Evolutionary conservation across 306 rosid genomes (phyloP).

Genomic region (Hippophae gyantsensis): DNA sequence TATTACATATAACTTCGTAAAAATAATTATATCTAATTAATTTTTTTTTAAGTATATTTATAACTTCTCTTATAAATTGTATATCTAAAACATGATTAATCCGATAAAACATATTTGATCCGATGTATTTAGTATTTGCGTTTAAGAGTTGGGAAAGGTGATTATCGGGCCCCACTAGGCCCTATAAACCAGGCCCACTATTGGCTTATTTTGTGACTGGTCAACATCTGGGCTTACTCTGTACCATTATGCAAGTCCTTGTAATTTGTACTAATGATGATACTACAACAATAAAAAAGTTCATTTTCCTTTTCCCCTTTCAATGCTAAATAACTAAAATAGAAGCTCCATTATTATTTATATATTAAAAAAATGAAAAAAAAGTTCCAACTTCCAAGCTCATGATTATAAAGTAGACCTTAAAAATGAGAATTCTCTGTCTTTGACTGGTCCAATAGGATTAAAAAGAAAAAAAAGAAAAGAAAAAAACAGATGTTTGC

Average conservation of each 20-base stretch:
- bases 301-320: background rate
- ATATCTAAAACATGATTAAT: no score
- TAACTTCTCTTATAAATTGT: no score
- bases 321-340: no score
- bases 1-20: no score
- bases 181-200: constrained; percentile 2
- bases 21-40: no score
- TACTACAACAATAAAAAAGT: background rate
- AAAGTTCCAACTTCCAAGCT: no score
- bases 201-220: constrained; percentile 7
- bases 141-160: background rate
- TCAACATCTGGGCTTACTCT: constrained; percentile 12
- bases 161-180: background rate
- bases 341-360: no score
- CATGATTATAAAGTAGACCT: background rate
- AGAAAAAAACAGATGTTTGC: background rate
- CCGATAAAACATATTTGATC: no score
- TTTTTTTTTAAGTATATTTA: no score
- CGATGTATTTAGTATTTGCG: no score
- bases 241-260: background rate
- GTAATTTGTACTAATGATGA: background rate
- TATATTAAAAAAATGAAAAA: no score
- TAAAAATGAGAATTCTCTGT: background rate
- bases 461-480: background rate
- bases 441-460: background rate